Percentiles rank a stretch among this genome's conserved stretches.
phyloP scores from a whole-genome alignment of 768 basidiomycete species.

The Sutorius australiensis region DNA sequence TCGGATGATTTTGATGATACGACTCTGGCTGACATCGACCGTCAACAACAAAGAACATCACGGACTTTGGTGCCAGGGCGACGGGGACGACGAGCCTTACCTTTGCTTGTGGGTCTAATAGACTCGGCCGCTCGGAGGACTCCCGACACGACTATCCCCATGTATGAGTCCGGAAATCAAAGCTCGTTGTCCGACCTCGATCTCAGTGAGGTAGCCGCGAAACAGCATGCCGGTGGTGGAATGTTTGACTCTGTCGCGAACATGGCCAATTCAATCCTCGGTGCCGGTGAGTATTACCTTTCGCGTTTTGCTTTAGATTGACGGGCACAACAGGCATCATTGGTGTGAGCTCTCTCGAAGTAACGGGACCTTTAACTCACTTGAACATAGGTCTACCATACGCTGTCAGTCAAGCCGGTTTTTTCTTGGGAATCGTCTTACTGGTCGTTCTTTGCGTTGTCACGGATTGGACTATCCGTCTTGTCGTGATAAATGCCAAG shows the following conservation, averaged over 20 bases:
- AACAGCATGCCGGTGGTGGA: conserved; percentile 64
- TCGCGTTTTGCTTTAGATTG: conserved; percentile 13
- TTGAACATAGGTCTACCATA: conserved; percentile 75
- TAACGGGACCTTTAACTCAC: conserved; percentile 1
- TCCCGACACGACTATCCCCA: conserved; percentile 52
- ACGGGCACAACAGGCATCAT: conserved; percentile 54
- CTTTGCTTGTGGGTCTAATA: conserved; percentile 75
- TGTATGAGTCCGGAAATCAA: conserved; percentile 36
- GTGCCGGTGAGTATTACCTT: conserved; percentile 60
- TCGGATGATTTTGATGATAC: conserved; percentile 73
- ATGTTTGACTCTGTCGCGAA: conserved; percentile 80
- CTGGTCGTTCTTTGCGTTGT: conserved; percentile 75
- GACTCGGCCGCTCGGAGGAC: conserved; percentile 57
- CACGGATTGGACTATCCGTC: conserved; percentile 97
- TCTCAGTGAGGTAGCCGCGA: conserved; percentile 69
- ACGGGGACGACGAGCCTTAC: conserved; percentile 56
- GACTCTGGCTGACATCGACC: conserved; percentile 29
- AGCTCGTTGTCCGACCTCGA: conserved; percentile 35
- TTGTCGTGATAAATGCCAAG: conserved; percentile 95
- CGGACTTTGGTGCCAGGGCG: conserved; percentile 31
- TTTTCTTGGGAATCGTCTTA: conserved; percentile 82
- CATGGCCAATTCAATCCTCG: conserved; percentile 96
- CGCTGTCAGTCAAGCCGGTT: conserved; percentile 91
- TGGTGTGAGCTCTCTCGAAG: conserved; percentile 40
- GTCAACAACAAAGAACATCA: conserved; percentile 21